Conservation (phyloP, 2,329 filamentous ascomycete species). For the Colletotrichum coccodes region DNA sequence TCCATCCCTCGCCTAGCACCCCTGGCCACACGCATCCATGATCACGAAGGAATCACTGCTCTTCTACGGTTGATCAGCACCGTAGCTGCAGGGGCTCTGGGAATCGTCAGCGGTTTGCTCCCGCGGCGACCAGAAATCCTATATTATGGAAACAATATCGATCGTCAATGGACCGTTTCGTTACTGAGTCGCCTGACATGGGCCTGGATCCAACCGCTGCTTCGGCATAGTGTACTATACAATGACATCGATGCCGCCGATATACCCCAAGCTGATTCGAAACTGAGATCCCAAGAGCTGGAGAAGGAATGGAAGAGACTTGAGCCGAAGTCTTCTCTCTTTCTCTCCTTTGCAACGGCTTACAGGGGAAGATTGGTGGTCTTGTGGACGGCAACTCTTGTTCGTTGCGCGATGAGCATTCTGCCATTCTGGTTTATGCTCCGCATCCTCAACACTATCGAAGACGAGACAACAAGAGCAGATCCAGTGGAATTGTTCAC, state of each 20-base stretch:
- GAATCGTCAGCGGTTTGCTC: constrained; percentile 63
- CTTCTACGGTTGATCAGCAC: background rate
- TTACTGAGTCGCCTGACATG: constrained; percentile 72
- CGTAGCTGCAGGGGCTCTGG: constrained; percentile 52
- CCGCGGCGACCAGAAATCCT: constrained; percentile 77
- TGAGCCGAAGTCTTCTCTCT: constrained; percentile 60
- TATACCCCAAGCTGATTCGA: constrained; percentile 68
- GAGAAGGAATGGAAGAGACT: constrained; percentile 59
- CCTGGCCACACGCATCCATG: too few species aligned
- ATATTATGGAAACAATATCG: constrained; percentile 66
- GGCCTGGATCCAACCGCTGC: constrained; percentile 67
- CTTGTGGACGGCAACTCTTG: constrained; percentile 67
- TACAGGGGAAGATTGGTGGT: constrained; percentile 65
- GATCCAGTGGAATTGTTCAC: constrained; percentile 66
- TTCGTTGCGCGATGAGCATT: constrained; percentile 68
- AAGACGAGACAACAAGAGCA: constrained; percentile 54
- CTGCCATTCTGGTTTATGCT: constrained; percentile 76
- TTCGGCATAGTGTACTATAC: constrained; percentile 64
- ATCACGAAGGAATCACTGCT: background rate
- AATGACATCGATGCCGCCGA: constrained; percentile 69
- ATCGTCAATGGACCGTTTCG: constrained; percentile 69
- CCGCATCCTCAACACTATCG: constrained; percentile 71
- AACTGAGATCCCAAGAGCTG: constrained; percentile 59
- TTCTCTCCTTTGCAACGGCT: constrained; percentile 66
- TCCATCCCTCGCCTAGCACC: too few species aligned